Base-by-base conservation (phyloP, 257 asterid species). In the Jaltomata sinuosa region DNA sequence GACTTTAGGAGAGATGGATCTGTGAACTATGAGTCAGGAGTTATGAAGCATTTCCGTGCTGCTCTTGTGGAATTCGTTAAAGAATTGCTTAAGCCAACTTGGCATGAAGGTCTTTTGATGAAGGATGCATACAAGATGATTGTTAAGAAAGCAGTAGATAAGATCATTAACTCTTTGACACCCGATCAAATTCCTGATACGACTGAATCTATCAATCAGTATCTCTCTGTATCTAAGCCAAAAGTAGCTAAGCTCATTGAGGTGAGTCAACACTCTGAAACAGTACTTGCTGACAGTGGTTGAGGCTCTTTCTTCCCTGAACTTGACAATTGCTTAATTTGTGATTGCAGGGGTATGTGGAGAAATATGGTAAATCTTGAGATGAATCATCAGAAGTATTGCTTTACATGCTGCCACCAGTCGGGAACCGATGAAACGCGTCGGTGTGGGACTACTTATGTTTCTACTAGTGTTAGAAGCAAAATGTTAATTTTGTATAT, bases 91-190 rank as follows among this genome's bases (percentile, higher is more conserved):
- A 93, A 85, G 85, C 99, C 98, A 80, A 89, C 92, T 42, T 96
- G 98, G 99, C 90, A 87, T 1, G 88, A 90, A 79, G 98, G 99
- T 45, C 86, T 87, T 81, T 80, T 94, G 87, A 94, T 90, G 92
- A 94, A 87, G 86, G 97, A 90, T 87, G 99, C 94, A 86, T 90
- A 93, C 89, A 96, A 96, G 86, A 42, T 88, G 85, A 90, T 96
- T 57, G 98, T 94, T 49, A 96, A 90, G 90, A 96, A 91, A 87
- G 80, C 94, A 50, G 96, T 88, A 29, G 95, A 89, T 83, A 94
- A 93, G 91, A 94, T 96, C 88, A 80, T 94, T 80, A 85, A 88
- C 86, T 83, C 98, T 52, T 69, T 94, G 61, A 90, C 89, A 61
- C 90, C 91, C 11, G 85, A 92, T 77, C 97, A 91, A 86, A 87